phyloP scores from a whole-genome alignment of 345 rosid species.

The Acer saccharum region DNA sequence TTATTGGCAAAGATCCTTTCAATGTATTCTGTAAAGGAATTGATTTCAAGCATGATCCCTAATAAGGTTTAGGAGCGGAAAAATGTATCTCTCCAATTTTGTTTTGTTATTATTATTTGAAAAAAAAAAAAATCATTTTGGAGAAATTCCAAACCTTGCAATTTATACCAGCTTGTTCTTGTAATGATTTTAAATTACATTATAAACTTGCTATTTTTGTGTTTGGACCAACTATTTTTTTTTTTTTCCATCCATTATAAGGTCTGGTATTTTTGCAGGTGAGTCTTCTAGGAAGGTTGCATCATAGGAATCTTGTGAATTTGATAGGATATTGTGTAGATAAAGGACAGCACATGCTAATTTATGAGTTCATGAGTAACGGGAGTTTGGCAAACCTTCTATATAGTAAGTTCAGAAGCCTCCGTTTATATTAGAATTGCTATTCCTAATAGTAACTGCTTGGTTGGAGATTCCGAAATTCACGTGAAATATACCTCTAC shows the following conservation, averaged over 20 bases:
- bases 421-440: not conserved
- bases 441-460: not conserved
- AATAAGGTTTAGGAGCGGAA: not conserved
- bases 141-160: not conserved
- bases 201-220: not conserved
- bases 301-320: constrained; percentile 95
- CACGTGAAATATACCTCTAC: not conserved
- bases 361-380: constrained; percentile 96
- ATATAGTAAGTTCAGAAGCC: constrained; percentile 56
- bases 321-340: constrained; percentile 86
- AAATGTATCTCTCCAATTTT: not conserved
- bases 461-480: not conserved
- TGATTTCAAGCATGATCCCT: not conserved
- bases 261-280: constrained; percentile 53
- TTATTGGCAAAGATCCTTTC: not conserved
- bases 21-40: not conserved
- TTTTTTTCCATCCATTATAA: not conserved
- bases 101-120: not conserved
- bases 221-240: not conserved
- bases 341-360: constrained; percentile 75
- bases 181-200: not conserved
- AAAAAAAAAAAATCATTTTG: not conserved
- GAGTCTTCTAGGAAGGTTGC: constrained; percentile 84
- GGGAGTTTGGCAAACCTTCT: constrained; percentile 87
- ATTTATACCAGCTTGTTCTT: not conserved